Evolutionary conservation across 305 asterid species (phyloP).

Genomic region (Fraxinus xanthoxyloides): DNA sequence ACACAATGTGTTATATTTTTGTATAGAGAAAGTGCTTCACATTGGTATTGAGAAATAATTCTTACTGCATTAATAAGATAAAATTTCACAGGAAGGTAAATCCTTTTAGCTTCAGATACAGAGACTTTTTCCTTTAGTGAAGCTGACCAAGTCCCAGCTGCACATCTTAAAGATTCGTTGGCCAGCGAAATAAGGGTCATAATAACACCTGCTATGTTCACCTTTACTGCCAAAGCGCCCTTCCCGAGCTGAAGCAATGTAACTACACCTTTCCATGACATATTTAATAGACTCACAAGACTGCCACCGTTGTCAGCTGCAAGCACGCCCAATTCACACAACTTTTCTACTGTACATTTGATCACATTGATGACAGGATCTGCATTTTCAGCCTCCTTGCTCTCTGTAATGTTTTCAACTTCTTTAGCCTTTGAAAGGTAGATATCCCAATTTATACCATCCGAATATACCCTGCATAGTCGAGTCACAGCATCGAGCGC

Average conservation of each 20-base stretch:
- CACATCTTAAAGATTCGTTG: constrained; percentile 64
- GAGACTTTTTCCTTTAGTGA: constrained; percentile 48
- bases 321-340: constrained; percentile 79
- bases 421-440: constrained; percentile 36
- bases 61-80: constrained; percentile 89
- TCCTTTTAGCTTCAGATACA: constrained; percentile 77
- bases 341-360: constrained; percentile 54
- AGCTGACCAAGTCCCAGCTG: constrained; percentile 73
- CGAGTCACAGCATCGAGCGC: constrained; percentile 70
- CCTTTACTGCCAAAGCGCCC: constrained; percentile 74
- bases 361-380: constrained; percentile 55
- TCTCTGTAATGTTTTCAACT: constrained; percentile 32
- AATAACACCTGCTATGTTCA: constrained; percentile 60
- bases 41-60: constrained; percentile 78
- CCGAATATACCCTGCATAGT: constrained; percentile 73
- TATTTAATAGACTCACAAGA: constrained; percentile 77
- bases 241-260: constrained; percentile 84
- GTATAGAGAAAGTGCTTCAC: constrained; percentile 59
- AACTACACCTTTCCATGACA: constrained; percentile 95
- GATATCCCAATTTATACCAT: constrained; percentile 66
- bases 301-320: constrained; percentile 95
- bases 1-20: constrained; percentile 70
- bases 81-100: constrained; percentile 86
- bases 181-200: constrained; percentile 74
- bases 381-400: constrained; percentile 44